These are phyloP conservation scores for Teunomyces funiuensis DNA, from an alignment of 805 yeast species.

Conservation along the genomic window DNA sequence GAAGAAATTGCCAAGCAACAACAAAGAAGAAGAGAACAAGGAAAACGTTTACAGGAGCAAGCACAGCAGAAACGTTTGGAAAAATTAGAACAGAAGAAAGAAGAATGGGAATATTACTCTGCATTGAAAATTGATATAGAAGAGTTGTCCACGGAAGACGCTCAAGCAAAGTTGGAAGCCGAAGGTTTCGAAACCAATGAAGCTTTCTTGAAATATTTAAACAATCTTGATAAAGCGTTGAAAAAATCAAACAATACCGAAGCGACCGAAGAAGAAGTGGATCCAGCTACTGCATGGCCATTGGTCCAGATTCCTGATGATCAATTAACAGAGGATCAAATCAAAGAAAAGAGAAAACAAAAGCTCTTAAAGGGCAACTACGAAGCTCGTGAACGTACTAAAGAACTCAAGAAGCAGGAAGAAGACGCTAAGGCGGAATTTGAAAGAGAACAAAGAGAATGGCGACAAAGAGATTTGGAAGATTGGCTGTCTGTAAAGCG, in stretches of 20 bases:
- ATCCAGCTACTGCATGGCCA: slow-evolving; percentile 63
- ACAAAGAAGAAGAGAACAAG: slow-evolving; percentile 80
- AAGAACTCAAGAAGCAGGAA: slow-evolving; percentile 72
- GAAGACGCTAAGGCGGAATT: slow-evolving; percentile 58
- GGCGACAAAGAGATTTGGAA: slow-evolving; percentile 71
- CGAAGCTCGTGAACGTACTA: slow-evolving; percentile 84
- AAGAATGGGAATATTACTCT: slow-evolving; percentile 72
- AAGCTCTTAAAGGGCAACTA: slow-evolving; percentile 77
- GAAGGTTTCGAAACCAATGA: slow-evolving; percentile 79
- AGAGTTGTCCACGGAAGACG: slow-evolving; percentile 51
- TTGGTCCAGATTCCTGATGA: slow-evolving; percentile 83
- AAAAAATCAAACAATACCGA: slow-evolving; percentile 65
- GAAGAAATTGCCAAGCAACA: slow-evolving; percentile 79
- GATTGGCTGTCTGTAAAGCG: slow-evolving; percentile 82
- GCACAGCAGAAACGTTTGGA: slow-evolving; percentile 84
- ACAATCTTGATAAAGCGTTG: slow-evolving; percentile 64
- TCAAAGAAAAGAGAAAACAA: slow-evolving; percentile 86
- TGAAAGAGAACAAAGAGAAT: slow-evolving; percentile 64
- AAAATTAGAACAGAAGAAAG: slow-evolving; percentile 74
- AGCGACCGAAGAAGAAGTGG: slow-evolving; percentile 41
- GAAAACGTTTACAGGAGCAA: slow-evolving; percentile 86
- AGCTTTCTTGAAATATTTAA: slow-evolving; percentile 67
- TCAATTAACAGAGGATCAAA: slow-evolving; percentile 72
- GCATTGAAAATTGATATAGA: slow-evolving; percentile 54
- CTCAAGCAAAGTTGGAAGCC: slow-evolving; percentile 53